A percentile compares a stretch with the other conserved stretches of the same genome.
Evolutionary conservation across 2,329 filamentous ascomycete genomes (phyloP).

Genomic region (Pestalotiopsis sp.): DNA sequence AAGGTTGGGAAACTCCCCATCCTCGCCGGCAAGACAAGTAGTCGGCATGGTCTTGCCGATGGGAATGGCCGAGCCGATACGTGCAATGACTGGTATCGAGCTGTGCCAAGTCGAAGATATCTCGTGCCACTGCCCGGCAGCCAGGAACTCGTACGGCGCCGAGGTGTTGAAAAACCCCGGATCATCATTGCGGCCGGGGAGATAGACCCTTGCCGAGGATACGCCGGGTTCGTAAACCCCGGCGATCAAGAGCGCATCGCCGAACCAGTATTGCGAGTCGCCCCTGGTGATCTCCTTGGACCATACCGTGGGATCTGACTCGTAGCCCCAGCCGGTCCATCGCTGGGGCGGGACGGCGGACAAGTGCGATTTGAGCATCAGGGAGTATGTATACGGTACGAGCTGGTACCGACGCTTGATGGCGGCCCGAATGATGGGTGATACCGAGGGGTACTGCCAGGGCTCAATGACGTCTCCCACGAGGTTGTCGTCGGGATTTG

Average conservation of each 20-base stretch:
- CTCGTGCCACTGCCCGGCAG: conserved; percentile 39
- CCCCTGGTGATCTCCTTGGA: conserved; percentile 57
- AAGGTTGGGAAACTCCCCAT: conserved; percentile 37
- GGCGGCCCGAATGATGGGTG: conserved; percentile 59
- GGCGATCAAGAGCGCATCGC: conserved; percentile 63
- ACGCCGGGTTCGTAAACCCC: conserved; percentile 66
- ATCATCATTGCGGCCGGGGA: conserved; percentile 51
- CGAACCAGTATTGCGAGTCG: conserved; percentile 74
- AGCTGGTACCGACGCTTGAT: conserved; percentile 73
- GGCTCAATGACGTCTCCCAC: conserved; percentile 75
- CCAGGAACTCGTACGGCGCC: conserved; percentile 57
- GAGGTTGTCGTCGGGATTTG: conserved; percentile 61
- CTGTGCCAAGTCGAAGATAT: conserved; percentile 43
- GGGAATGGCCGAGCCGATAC: conserved; percentile 39
- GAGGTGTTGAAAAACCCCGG: conserved; percentile 65
- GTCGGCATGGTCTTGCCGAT: conserved; percentile 35
- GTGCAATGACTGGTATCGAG: conserved; percentile 39
- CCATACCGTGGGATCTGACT: conserved; percentile 67
- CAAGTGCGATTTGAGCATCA: conserved; percentile 61
- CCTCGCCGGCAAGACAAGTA: conserved; percentile 34
- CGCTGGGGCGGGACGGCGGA: conserved; percentile 64
- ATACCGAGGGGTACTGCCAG: conserved; percentile 73
- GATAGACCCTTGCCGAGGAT: conserved; percentile 57
- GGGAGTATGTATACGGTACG: conserved; percentile 70
- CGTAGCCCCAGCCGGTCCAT: conserved; percentile 75